Evolutionary conservation across 2,329 filamentous ascomycete species (phyloP).

Genomic region (Triangularia setosa): DNA sequence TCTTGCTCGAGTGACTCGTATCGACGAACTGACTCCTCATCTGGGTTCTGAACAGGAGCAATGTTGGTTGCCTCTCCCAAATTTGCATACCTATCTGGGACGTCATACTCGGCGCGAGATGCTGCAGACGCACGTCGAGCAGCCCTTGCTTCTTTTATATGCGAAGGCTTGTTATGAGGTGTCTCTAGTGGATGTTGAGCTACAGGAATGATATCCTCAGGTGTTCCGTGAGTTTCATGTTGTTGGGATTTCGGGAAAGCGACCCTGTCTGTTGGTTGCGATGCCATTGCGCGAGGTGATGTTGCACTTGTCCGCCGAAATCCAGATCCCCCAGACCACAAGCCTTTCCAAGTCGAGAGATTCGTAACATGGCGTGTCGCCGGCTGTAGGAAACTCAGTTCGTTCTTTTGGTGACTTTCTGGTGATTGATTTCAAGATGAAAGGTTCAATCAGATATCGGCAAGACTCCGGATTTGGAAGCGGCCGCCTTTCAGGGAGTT

Average conservation of each 20-base stretch:
- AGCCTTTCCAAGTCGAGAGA: neutral
- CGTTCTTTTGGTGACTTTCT: neutral
- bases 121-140: conserved; percentile 13
- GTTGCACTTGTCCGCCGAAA: neutral
- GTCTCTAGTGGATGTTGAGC: neutral
- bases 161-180: neutral
- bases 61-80: conserved; percentile 40
- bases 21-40: conserved; percentile 34
- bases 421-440: neutral
- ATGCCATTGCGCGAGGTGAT: neutral
- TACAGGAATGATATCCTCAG: neutral
- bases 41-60: conserved; percentile 42
- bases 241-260: neutral
- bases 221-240: neutral
- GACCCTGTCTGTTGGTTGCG: neutral
- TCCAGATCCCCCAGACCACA: neutral
- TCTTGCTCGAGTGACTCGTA: conserved; percentile 40
- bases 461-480: neutral
- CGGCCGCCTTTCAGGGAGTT: neutral
- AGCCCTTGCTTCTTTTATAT: neutral
- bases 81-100: conserved; percentile 39
- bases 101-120: conserved; percentile 31
- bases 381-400: neutral
- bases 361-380: neutral
- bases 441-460: neutral